Conservation (phyloP, 2,329 filamentous ascomycete genomes). For the Neofusicoccum kwambonambiense region DNA sequence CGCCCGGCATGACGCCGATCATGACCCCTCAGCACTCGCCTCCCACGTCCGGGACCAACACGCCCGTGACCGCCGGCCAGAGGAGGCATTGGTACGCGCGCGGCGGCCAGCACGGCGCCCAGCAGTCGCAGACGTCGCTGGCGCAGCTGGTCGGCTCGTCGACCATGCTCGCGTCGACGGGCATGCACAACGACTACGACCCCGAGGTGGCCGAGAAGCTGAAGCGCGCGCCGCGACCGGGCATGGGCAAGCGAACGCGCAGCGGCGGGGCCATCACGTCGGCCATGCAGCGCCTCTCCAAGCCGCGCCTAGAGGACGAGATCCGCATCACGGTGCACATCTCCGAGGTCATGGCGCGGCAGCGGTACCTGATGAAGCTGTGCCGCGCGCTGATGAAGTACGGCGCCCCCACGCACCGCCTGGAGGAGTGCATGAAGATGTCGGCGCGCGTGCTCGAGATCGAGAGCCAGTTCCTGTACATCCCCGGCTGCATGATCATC, state of each 20-base stretch:
- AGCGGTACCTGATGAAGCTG: constrained; percentile 79
- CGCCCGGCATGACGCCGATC: constrained; percentile 21
- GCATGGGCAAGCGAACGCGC: constrained; percentile 36
- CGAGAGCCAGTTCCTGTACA: constrained; percentile 84
- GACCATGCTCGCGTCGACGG: constrained; percentile 42
- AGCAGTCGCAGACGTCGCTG: constrained; percentile 42
- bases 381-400: constrained; percentile 87
- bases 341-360: constrained; percentile 70
- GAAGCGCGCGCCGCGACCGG: constrained; percentile 36
- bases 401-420: constrained; percentile 83
- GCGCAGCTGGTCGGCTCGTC: constrained; percentile 46
- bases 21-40: constrained; percentile 41
- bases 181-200: constrained; percentile 37
- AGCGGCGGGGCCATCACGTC: constrained; percentile 37
- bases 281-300: constrained; percentile 35
- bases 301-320: constrained; percentile 47
- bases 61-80: constrained; percentile 31
- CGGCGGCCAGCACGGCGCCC: constrained; percentile 26
- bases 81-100: constrained; percentile 19
- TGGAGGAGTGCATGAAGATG: constrained; percentile 92
- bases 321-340: constrained; percentile 62
- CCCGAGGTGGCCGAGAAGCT: constrained; percentile 43
- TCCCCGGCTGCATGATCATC: constrained; percentile 91
- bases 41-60: constrained; percentile 43
- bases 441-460: constrained; percentile 85